Evolutionary conservation across 495 filamentous ascomycete species (phyloP), one percentile per base, ranked within the genome.

Genomic region (Penicillium malachiteum): DNA sequence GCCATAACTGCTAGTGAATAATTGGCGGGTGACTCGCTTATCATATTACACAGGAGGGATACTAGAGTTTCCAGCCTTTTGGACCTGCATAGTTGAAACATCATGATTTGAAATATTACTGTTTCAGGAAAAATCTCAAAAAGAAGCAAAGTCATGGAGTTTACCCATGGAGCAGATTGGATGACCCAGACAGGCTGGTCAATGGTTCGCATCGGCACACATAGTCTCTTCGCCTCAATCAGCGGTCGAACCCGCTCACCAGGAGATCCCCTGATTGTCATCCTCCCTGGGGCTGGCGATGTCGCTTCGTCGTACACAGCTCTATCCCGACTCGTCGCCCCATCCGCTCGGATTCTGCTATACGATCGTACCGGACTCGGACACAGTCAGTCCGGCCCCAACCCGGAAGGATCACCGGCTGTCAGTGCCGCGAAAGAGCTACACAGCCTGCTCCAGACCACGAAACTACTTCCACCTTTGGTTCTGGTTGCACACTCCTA

Each of bases 401-500:
- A 48, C 18, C 37, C 35, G 14, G n/a, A 37, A 26, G 34, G 34
- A 50, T 34, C 48, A 16, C 50, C 50, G 11, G 55, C 71, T 54
- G 53, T 64, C 11, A 56, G 16, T 0, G 64, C 67, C 8, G 75
- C 71, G 8, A 42, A 62, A 34, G 71, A 76, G 31, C 57, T 80
- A 8, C 65, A 66, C 47, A 43, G 34, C 11, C 62, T 78, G 18
- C 66, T 76, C 4, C 3, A 48, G 32, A 48, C 33, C 16, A 59
- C 48, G 17, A 30, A 49, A 12, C 53, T 63, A 3, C 41, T 6
- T 2, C 67, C 61, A 1, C 80, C 77, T 3, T 68, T 77, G 39
- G 32, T 81, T 7, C 66, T 83, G 2, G 69, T 78, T 7, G 78
- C 67, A 10, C 80, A 83, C 58, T 81, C 77, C 21, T 83, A 80